Evolutionary conservation across 192 early-diverging fungal species (phyloP).

Genomic region (Coemansia sp.): DNA sequence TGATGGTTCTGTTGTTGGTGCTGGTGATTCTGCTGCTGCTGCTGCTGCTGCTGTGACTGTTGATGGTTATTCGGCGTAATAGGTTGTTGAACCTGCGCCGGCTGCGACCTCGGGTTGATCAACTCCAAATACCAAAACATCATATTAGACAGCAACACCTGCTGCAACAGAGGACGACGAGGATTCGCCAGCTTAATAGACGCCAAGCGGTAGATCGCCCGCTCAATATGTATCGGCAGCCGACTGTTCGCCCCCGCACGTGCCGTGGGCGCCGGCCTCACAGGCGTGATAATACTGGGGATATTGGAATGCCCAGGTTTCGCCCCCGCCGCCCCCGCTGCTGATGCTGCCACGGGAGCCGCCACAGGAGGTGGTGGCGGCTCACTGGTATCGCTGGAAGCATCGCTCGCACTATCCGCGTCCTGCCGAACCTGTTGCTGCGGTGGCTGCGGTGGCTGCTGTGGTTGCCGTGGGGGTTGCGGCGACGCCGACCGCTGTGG

Average conservation of each 20-base stretch:
- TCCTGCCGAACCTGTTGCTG: background rate
- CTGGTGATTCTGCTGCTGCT: conserved; percentile 7
- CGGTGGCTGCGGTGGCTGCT: conserved; percentile 18
- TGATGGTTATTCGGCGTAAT: no score
- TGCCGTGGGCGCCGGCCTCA: conserved; percentile 49
- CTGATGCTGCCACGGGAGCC: no score
- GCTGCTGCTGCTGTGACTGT: conserved; percentile 40
- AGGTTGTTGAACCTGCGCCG: no score
- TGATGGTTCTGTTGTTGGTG: conserved; percentile 4
- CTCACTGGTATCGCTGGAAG: conserved; percentile 17
- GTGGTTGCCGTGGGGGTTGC: background rate
- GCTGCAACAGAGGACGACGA: conserved; percentile 67
- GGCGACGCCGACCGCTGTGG: background rate
- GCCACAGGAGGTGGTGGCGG: no score
- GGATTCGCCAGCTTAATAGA: conserved; percentile 76
- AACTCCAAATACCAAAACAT: conserved; percentile 81
- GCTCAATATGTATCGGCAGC: conserved; percentile 72
- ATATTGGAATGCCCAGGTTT: conserved; percentile 25
- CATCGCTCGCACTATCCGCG: conserved; percentile 14
- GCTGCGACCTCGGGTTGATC: conserved; percentile 57
- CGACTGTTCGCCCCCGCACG: conserved; percentile 34
- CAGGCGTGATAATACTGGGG: conserved; percentile 55
- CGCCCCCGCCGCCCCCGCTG: conserved; percentile 9
- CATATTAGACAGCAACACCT: conserved; percentile 75
- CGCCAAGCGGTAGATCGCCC: conserved; percentile 70